phyloP scores from a whole-genome alignment of 2,329 filamentous ascomycete genomes.

The Hypoxylon sp. region DNA sequence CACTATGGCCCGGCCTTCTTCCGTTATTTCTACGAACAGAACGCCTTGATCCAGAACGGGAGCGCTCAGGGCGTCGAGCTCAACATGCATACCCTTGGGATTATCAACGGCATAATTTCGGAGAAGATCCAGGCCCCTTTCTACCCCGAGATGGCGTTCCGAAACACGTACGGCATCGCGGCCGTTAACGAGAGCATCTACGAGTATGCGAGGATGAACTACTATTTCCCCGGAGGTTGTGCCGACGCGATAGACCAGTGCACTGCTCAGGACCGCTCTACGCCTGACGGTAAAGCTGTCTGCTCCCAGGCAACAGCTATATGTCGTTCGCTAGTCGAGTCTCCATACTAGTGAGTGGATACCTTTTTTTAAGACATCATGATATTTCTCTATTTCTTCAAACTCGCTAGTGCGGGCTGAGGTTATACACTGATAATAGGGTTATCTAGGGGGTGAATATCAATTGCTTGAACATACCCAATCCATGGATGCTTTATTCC shows the following conservation, averaged over 20 bases:
- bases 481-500: background rate
- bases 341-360: slow-evolving; percentile 65
- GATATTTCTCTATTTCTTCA: background rate
- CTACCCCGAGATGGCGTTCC: slow-evolving; percentile 58
- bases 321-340: slow-evolving; percentile 70
- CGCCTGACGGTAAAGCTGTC: slow-evolving; percentile 57
- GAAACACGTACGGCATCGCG: slow-evolving; percentile 62
- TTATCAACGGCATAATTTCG: slow-evolving; percentile 71
- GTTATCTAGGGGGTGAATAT: background rate
- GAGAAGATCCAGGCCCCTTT: slow-evolving; percentile 63
- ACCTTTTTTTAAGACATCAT: background rate
- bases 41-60: slow-evolving; percentile 67
- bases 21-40: slow-evolving; percentile 71
- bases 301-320: slow-evolving; percentile 70
- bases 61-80: slow-evolving; percentile 63
- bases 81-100: slow-evolving; percentile 67
- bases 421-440: background rate
- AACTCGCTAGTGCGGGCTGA: background rate
- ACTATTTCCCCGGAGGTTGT: slow-evolving; percentile 64
- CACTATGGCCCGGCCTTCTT: slow-evolving; percentile 62
- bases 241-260: slow-evolving; percentile 68
- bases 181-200: slow-evolving; percentile 71
- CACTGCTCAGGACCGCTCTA: slow-evolving; percentile 59
- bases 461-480: background rate
- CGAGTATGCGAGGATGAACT: slow-evolving; percentile 68